phyloP scores from a whole-genome alignment of 2,329 filamentous ascomycete species.

The Nothophoma quercina region DNA sequence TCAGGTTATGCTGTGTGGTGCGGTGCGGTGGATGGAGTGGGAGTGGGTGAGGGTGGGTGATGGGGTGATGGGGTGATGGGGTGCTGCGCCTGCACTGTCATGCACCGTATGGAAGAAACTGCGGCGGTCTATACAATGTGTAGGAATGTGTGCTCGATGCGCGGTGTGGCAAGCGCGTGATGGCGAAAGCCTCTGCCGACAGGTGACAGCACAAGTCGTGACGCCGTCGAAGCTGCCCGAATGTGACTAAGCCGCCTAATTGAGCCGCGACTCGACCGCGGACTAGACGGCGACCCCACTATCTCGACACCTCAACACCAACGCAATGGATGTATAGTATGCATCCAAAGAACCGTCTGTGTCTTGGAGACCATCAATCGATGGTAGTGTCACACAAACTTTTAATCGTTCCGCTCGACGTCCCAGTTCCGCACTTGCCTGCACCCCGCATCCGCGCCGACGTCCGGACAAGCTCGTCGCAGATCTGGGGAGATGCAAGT shows the following conservation, averaged over 20 bases:
- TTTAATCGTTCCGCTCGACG: not conserved
- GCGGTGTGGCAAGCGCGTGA: conserved; percentile 16
- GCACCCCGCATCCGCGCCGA: not conserved
- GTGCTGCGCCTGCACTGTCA: conserved; percentile 4
- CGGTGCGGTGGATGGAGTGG: conserved; percentile 13
- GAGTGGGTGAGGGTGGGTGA: not conserved
- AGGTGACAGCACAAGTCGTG: conserved; percentile 12
- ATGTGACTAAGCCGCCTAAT: conserved; percentile 9
- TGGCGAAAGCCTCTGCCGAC: conserved; percentile 17
- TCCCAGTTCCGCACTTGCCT: not conserved
- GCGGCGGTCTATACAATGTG: not conserved
- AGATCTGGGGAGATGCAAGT: not conserved
- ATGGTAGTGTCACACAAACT: no score
- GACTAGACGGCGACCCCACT: not conserved
- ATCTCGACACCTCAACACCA: not conserved
- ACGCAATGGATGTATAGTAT: no score
- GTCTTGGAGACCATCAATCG: no score
- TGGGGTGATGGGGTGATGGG: no score
- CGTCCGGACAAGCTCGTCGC: not conserved
- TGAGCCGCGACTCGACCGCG: conserved; percentile 6
- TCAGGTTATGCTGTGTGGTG: no score
- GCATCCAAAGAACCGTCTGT: no score
- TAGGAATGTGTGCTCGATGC: not conserved
- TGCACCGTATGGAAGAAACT: no score
- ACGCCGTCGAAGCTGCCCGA: conserved; percentile 13